Conservation (phyloP, 441 rosid genomes). For the Aquilaria agallochum region DNA sequence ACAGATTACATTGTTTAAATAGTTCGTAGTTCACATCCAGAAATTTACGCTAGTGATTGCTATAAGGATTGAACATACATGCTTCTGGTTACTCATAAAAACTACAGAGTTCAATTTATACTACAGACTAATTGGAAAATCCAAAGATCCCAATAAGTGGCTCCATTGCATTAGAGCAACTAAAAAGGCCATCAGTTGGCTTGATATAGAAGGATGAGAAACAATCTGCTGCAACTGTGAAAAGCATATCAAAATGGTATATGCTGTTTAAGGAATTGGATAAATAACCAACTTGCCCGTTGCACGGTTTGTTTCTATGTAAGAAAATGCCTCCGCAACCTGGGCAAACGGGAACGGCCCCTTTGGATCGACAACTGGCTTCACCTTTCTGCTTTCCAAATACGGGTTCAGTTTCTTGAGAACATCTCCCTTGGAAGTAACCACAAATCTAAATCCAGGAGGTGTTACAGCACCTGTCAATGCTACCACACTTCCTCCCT, state of each 20-base stretch:
- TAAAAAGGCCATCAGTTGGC: no score
- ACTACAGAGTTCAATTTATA: no score
- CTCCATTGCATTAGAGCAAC: no score
- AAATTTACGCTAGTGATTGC: no score
- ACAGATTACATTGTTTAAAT: no score
- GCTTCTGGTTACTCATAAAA: no score
- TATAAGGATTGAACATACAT: no score
- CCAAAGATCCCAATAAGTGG: no score
- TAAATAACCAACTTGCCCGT: slow-evolving; percentile 67
- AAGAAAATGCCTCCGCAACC: slow-evolving; percentile 69
- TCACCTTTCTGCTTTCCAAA: slow-evolving; percentile 76
- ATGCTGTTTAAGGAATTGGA: slow-evolving; percentile 55
- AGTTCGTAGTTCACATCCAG: no score
- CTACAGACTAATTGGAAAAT: no score
- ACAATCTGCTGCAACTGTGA: no score
- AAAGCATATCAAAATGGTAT: slow-evolving; percentile 4
- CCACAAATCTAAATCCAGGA: slow-evolving; percentile 85
- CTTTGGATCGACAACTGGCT: slow-evolving; percentile 78
- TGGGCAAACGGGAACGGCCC: slow-evolving; percentile 68
- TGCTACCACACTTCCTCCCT: slow-evolving; percentile 89
- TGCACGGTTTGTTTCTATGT: slow-evolving; percentile 74
- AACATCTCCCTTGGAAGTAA: slow-evolving; percentile 72
- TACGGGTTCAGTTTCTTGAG: slow-evolving; percentile 76
- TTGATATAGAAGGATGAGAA: no score
- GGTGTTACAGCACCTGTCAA: slow-evolving; percentile 82